Evolutionary conservation across 2,329 filamentous ascomycete species (phyloP), one percentile per base, ranked within the genome.

Genomic region (Penicillium sp.): DNA sequence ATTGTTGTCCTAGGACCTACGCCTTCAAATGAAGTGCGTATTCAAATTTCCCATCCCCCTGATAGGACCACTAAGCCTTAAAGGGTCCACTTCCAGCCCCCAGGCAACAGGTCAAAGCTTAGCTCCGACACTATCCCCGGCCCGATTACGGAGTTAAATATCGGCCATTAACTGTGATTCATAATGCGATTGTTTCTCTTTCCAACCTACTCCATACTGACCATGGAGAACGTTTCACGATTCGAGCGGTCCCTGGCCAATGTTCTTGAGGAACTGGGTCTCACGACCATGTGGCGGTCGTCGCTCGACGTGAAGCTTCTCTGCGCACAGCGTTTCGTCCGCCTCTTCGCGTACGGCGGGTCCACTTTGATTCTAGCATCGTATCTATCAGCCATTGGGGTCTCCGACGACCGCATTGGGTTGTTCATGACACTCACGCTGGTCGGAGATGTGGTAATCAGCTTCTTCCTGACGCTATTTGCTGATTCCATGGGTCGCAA

Each of bases 371-470:
- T 84, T 43, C 72, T 86, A 37, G 82, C 80, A 10, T 77, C 82
- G 13, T 84, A 83, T 62, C 77, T 86, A 42, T 75, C 78, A 6
- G 75, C 77, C 16, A 66, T 85, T 11, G 67, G 71, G 0, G 76
- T 83, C 46, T 73, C 80, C 0, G 81, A 84, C 62, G 71, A 77
- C 22, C 75, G 73, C 18, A 84, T 85, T 50, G 82, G 82, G 5
- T 61, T 84, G 6, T 84, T 86, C 58, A 83, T 86, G 81, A 83
- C 79, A 0, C 66, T 85, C 31, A 86, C 82, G 0, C 72, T 85
- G 12, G 62, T 77, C 2, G 82, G 82, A 11, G 82, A 86, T 66
- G 80, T 84, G 1, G 62, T 79, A 0, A 77, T 85, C 7, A 78
- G 77, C 1, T 76, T 83, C 4, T 62, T 77, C 14, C 64, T 84